These are phyloP conservation scores for Kluyveromyces wickerhamii DNA, from an alignment of 805 yeast species.

Conservation along the genomic window DNA sequence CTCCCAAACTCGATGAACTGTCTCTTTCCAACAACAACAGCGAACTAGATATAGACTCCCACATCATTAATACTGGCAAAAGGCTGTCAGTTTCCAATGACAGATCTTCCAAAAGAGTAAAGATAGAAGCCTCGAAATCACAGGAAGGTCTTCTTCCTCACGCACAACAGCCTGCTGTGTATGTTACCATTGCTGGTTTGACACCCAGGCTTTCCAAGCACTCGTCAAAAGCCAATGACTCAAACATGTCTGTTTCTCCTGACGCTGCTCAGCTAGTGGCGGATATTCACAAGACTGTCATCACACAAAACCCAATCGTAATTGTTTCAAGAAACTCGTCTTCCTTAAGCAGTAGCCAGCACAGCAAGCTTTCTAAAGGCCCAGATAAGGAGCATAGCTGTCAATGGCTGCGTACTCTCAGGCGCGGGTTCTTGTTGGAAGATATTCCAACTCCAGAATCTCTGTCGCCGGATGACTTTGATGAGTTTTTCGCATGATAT, in stretches of 20 bases:
- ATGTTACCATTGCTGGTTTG: constrained; percentile 71
- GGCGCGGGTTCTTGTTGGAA: constrained; percentile 69
- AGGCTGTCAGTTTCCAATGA: background rate
- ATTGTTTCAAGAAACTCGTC: constrained; percentile 1
- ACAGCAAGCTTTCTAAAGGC: background rate
- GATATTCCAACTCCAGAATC: constrained; percentile 78
- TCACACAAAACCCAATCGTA: constrained; percentile 26
- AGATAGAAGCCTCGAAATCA: background rate
- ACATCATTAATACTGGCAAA: background rate
- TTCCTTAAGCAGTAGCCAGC: background rate
- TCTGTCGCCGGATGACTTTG: constrained; percentile 61
- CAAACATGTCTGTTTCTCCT: constrained; percentile 31
- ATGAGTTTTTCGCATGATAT: constrained; percentile 36
- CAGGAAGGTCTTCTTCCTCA: background rate
- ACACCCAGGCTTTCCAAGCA: constrained; percentile 72
- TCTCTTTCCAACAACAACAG: background rate
- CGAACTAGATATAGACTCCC: background rate
- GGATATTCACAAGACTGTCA: constrained; percentile 42
- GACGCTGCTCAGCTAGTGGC: constrained; percentile 69
- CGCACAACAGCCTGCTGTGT: constrained; percentile 11
- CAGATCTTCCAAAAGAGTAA: background rate
- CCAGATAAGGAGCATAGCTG: constrained; percentile 6
- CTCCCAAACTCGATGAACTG: constrained; percentile 9
- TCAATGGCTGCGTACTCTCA: constrained; percentile 62
- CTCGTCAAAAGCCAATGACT: constrained; percentile 20